These are phyloP conservation scores for Acanthamoeba culbertsoni DNA, from an alignment of 208 protist species.

Conservation along the genomic window DNA sequence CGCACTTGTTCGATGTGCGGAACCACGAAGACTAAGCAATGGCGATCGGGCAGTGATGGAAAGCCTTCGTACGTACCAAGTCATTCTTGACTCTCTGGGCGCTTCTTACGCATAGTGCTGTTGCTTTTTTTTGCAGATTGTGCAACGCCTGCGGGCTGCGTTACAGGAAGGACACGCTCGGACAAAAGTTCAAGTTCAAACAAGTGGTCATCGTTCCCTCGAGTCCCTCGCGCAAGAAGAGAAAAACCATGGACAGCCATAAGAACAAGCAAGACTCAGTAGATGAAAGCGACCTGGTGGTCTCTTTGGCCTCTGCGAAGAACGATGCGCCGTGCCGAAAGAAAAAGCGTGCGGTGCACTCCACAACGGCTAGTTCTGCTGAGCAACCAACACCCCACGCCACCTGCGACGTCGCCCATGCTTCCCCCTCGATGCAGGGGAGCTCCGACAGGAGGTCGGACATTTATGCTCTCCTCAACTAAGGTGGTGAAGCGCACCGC, in stretches of 20 bases:
- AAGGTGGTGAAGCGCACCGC: neutral
- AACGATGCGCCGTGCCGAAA: neutral
- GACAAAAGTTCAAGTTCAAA: constrained; percentile 56
- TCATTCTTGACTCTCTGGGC: neutral
- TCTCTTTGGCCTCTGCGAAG: neutral
- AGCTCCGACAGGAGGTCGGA: neutral
- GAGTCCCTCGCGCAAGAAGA: neutral
- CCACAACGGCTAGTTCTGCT: neutral
- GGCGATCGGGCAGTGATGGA: constrained; percentile 4
- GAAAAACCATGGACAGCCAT: neutral
- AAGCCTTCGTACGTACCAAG: neutral
- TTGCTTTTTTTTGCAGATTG: neutral
- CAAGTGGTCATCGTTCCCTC: constrained; percentile 36
- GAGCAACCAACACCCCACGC: neutral
- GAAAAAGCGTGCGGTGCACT: neutral
- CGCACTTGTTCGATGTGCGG: constrained; percentile 16
- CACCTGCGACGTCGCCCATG: too few relatives aligned
- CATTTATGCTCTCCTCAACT: constrained; percentile 39
- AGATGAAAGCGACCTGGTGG: neutral
- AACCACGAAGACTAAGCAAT: constrained; percentile 42
- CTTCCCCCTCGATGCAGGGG: neutral
- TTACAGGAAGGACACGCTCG: constrained; percentile 15
- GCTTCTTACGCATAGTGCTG: neutral
- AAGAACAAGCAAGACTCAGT: neutral
- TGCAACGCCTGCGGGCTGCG: constrained; percentile 48